Base-by-base conservation (phyloP, 257 asterid genomes). In the Nicotiana benthamiana region DNA sequence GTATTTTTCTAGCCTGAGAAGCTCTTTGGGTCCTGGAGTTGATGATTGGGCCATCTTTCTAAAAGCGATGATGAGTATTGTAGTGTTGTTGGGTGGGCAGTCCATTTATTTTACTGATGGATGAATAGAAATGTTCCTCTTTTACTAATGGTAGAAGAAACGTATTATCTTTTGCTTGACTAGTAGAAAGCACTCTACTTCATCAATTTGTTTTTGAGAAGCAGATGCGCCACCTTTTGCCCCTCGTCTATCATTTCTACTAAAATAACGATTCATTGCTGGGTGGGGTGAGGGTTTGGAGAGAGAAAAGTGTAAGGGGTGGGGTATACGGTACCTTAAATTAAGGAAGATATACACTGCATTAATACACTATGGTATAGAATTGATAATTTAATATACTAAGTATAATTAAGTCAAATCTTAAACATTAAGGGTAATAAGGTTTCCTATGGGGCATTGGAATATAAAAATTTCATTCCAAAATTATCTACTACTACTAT, bases 11-110 rank as follows among this genome's bases (percentile, higher is more conserved):
- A 90, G 94, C 80, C 7, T 96, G 93, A 89, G 99, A 83, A 83
- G 87, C 80, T 86, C 84, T 82, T 87, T 94, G 40, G 97, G 97
- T 62, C 99, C 98, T 10, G 99, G 99, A 13, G 93, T 96, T 66
- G 99, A 96, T 87, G 99, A 98, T 53, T 96, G 99, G 99, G 98
- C 99, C 18, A 20, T 96, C 82, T 96, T 98, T 24, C 85, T 96
- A 18, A 96, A 87, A 87, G 99, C 84, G 56, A 94, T 94, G 99
- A 96, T 96, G 99, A 87, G 94, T 68, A 96, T 96, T 60, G 99
- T 96, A 61, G 97, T 94, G 84, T 6, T 79, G 54, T 88, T 96
- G 98, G 99, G 99, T 32, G n/a, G 4, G 79, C 90, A 0, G 94
- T 96, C 76, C 94, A 98, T 83, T 83, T 81, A 84, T 83, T 93